Percentiles rank a stretch among this genome's conserved stretches.
phyloP scores from a whole-genome alignment of 2,329 filamentous ascomycete species.

The Hawksworthiomyces lignivorus region DNA sequence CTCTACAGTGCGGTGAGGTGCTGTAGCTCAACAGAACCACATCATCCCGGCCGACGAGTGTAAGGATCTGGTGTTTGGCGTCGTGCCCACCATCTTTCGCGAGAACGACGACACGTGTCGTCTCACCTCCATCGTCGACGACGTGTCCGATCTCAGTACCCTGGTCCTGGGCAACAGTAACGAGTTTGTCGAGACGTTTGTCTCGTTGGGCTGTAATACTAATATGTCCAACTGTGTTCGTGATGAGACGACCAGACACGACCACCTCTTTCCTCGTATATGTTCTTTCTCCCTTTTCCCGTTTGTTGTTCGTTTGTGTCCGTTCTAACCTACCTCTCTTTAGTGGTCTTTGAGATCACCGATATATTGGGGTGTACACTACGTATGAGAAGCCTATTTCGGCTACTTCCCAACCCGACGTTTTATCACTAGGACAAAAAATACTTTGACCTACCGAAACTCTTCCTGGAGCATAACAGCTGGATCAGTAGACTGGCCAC shows the following conservation, averaged over 20 bases:
- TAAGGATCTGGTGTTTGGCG: constrained; percentile 49
- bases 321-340: not conserved
- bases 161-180: constrained; percentile 39
- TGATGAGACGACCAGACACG: constrained; percentile 29
- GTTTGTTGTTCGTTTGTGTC: not conserved
- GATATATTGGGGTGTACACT: constrained; percentile 48
- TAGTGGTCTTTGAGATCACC: constrained; percentile 49
- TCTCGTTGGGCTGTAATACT: constrained; percentile 46
- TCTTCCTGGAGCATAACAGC: constrained; percentile 31
- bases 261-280: constrained; percentile 42
- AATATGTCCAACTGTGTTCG: constrained; percentile 39
- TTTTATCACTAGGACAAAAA: constrained; percentile 43
- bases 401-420: constrained; percentile 49
- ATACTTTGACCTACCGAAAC: constrained; percentile 34
- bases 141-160: constrained; percentile 32
- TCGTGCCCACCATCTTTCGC: constrained; percentile 47
- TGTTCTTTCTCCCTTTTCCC: not conserved
- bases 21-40: too few species aligned
- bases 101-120: constrained; percentile 30
- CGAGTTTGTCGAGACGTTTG: constrained; percentile 44
- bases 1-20: too few species aligned
- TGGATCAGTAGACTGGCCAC: constrained; percentile 19
- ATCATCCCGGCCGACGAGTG: constrained; percentile 46
- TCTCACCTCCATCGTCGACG: constrained; percentile 30
- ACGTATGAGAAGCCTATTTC: constrained; percentile 42